Evolutionary conservation across 2,329 filamentous ascomycete genomes (phyloP).

Genomic region (Juglanconis juglandina): DNA sequence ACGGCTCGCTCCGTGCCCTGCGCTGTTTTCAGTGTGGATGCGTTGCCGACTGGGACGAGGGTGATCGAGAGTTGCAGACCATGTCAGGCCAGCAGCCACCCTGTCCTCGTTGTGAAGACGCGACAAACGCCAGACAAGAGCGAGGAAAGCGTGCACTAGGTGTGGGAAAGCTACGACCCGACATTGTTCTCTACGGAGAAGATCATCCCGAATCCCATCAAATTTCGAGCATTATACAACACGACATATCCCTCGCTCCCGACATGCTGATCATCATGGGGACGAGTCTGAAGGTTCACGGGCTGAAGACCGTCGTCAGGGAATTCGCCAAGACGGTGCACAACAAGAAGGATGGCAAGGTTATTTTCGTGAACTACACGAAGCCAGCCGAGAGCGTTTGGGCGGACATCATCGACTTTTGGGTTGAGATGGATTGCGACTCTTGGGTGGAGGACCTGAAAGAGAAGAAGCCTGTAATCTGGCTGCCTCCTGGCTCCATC

Average conservation of each 20-base stretch:
- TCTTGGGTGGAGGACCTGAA: conserved; percentile 66
- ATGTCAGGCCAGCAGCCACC: conserved; percentile 63
- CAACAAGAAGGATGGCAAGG: conserved; percentile 58
- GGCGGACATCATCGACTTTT: conserved; percentile 71
- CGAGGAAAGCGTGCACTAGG: conserved; percentile 65
- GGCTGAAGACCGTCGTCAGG: conserved; percentile 65
- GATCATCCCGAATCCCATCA: conserved; percentile 67
- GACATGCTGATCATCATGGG: conserved; percentile 69
- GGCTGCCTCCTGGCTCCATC: conserved; percentile 47
- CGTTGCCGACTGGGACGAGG: conserved; percentile 58
- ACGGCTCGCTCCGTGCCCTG: conserved; percentile 64
- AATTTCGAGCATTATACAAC: conserved; percentile 65
- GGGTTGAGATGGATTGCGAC: conserved; percentile 73
- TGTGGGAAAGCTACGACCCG: conserved; percentile 65
- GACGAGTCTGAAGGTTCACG: conserved; percentile 68
- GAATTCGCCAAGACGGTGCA: conserved; percentile 72
- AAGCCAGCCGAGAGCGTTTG: conserved; percentile 69
- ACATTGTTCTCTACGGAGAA: conserved; percentile 73
- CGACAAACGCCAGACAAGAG: conserved; percentile 60
- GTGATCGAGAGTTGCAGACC: conserved; percentile 51
- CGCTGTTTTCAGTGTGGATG: conserved; percentile 62
- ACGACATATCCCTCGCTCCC: conserved; percentile 61
- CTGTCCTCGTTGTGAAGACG: conserved; percentile 62
- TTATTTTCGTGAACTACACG: conserved; percentile 71
- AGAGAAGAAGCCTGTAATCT: conserved; percentile 55